Evolutionary conservation across 345 rosid species (phyloP).

Genomic region (Brassica juncea): DNA sequence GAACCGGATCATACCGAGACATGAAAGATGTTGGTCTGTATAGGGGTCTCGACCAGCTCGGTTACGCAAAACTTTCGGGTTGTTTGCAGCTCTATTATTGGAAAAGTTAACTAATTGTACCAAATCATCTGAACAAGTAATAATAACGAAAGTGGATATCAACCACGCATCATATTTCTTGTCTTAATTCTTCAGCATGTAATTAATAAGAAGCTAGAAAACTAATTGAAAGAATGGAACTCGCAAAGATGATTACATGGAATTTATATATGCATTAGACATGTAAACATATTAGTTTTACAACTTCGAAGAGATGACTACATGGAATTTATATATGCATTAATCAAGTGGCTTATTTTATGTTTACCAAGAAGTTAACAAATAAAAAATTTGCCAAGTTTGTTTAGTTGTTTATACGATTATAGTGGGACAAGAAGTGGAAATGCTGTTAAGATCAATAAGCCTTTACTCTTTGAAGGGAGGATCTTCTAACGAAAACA

Average conservation of each 20-base stretch:
- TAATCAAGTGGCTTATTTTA: not conserved
- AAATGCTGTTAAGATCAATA: slow-evolving; percentile 39
- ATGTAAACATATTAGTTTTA: slow-evolving; percentile 15
- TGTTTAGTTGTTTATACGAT: slow-evolving; percentile 46
- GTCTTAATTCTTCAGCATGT: not conserved
- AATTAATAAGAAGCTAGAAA: not conserved
- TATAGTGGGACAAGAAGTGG: slow-evolving; percentile 51
- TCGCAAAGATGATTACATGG: not conserved
- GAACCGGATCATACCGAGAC: slow-evolving; percentile 27
- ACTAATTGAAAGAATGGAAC: not conserved
- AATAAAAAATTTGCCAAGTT: slow-evolving; percentile 12
- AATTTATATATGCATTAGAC: not conserved
- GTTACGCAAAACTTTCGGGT: slow-evolving; percentile 24
- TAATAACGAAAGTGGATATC: not conserved
- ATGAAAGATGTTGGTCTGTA: slow-evolving; percentile 31
- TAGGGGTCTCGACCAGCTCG: slow-evolving; percentile 38
- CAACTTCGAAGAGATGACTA: not conserved
- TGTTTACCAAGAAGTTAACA: slow-evolving; percentile 22
- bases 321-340: not conserved
- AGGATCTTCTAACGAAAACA: slow-evolving; percentile 77
- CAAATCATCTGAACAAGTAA: slow-evolving; percentile 28
- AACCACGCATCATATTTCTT: slow-evolving; percentile 10
- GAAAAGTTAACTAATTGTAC: slow-evolving; percentile 26
- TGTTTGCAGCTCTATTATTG: slow-evolving; percentile 18
- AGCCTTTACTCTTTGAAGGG: slow-evolving; percentile 76